These are phyloP conservation scores for Cicer yamashitae DNA, from an alignment of 306 rosid genomes.

Conservation along the genomic window DNA sequence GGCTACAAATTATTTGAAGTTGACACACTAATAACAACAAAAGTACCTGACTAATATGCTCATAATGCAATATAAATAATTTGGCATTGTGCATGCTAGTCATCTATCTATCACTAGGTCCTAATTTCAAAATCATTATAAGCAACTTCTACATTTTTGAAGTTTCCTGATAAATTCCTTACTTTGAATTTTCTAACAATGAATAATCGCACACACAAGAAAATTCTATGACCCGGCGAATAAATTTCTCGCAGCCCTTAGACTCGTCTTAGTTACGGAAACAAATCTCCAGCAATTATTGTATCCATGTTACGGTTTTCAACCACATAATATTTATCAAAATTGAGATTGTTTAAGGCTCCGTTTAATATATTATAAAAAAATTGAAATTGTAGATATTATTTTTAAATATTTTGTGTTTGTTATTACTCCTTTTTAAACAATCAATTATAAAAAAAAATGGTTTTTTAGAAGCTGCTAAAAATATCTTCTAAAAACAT, in stretches of 20 bases:
- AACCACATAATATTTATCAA: too few species aligned
- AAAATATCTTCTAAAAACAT: too few species aligned
- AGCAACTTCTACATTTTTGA: not conserved
- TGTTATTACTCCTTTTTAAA: too few species aligned
- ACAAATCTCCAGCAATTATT: too few species aligned
- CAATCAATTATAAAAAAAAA: too few species aligned
- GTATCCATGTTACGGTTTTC: too few species aligned
- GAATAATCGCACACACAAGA: not conserved
- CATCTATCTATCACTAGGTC: not conserved
- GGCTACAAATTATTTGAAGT: too few species aligned
- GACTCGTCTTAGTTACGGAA: not conserved
- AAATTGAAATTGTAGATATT: too few species aligned
- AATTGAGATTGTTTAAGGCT: too few species aligned
- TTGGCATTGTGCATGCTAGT: not conserved
- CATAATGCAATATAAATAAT: not conserved
- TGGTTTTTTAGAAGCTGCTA: too few species aligned
- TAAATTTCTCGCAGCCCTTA: constrained; percentile 15
- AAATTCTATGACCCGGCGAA: not conserved
- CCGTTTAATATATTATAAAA: too few species aligned
- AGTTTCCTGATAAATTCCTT: not conserved
- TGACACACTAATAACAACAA: not conserved
- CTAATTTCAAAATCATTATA: not conserved
- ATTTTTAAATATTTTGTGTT: too few species aligned
- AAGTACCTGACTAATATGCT: not conserved
- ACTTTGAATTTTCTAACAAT: constrained; percentile 14